phyloP scores from a whole-genome alignment of 495 filamentous ascomycete species.

The Podospora anserina region DNA sequence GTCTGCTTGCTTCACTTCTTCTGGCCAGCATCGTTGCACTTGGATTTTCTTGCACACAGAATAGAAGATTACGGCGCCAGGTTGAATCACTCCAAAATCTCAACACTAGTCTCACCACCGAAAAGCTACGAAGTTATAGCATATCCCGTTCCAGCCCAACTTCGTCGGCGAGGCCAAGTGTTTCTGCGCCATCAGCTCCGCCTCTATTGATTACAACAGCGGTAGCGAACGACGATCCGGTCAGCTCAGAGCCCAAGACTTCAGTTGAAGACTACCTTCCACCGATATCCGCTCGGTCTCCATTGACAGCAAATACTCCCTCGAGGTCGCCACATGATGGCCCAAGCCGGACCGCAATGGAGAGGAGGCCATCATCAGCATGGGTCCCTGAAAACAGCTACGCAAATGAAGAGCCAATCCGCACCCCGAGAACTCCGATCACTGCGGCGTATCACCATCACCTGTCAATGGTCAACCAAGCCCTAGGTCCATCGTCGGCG shows the following conservation, averaged over 20 bases:
- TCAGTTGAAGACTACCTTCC: background rate
- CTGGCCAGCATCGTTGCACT: slow-evolving; percentile 17
- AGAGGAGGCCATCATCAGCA: background rate
- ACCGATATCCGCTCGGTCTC: background rate
- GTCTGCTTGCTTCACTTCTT: slow-evolving; percentile 16
- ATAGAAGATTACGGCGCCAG: slow-evolving; percentile 18
- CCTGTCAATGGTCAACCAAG: background rate
- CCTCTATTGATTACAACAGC: background rate
- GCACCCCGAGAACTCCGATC: slow-evolving; percentile 4
- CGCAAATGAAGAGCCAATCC: background rate
- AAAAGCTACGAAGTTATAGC: background rate
- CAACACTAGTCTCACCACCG: slow-evolving; percentile 1
- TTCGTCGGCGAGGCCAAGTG: slow-evolving; percentile 3
- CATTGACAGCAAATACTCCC: background rate
- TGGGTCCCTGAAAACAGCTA: background rate
- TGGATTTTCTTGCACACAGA: slow-evolving; percentile 17
- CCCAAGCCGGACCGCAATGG: background rate
- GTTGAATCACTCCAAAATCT: slow-evolving; percentile 15
- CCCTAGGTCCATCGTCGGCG: background rate
- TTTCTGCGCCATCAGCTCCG: slow-evolving; percentile 4
- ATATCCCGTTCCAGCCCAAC: background rate
- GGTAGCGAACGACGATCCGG: background rate
- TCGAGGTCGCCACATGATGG: background rate
- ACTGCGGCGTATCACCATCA: slow-evolving; percentile 14
- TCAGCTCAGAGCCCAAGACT: background rate